A percentile compares a stretch with the other conserved stretches of the same genome.
phyloP scores from a whole-genome alignment of 2,329 filamentous ascomycete genomes.

The Microdochium bolleyi region DNA sequence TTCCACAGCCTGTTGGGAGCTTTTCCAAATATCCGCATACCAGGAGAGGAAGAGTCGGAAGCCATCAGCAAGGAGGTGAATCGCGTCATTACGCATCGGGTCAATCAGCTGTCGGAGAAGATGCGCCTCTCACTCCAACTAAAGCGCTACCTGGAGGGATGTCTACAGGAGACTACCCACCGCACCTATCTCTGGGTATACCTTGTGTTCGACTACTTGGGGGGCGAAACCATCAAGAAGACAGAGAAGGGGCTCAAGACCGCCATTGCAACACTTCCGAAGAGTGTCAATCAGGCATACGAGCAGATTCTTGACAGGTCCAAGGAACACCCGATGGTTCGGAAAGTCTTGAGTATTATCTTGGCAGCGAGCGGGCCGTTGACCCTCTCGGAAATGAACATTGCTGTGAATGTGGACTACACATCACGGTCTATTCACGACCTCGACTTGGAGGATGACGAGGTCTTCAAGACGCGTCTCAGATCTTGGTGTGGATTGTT shows the following conservation, averaged over 20 bases:
- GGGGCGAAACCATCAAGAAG: constrained; percentile 7
- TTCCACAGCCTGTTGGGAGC: constrained; percentile 11
- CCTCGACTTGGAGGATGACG: constrained; percentile 2
- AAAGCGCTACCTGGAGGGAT: constrained; percentile 9
- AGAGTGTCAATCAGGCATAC: constrained; percentile 19
- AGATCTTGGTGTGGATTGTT: constrained; percentile 19
- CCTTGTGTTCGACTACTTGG: constrained; percentile 21
- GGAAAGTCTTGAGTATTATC: constrained; percentile 14
- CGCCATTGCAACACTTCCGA: constrained; percentile 14
- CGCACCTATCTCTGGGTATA: constrained; percentile 30
- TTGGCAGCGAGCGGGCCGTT: constrained; percentile 16
- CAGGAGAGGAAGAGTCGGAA: constrained; percentile 25
- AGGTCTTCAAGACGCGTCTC: constrained; percentile 10
- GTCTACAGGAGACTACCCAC: constrained; percentile 10
- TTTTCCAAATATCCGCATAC: constrained; percentile 22
- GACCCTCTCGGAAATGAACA: constrained; percentile 18
- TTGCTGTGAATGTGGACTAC: constrained; percentile 8
- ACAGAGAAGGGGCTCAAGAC: constrained; percentile 7
- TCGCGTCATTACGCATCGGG: constrained; percentile 19
- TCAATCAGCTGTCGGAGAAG: constrained; percentile 12
- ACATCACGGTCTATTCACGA: background rate
- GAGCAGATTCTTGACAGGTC: constrained; percentile 17
- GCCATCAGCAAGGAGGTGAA: constrained; percentile 25
- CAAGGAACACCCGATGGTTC: constrained; percentile 2
- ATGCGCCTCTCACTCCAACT: constrained; percentile 6